phyloP scores from a whole-genome alignment of 75 land plant genomes.

The Sequoia sempervirens region DNA sequence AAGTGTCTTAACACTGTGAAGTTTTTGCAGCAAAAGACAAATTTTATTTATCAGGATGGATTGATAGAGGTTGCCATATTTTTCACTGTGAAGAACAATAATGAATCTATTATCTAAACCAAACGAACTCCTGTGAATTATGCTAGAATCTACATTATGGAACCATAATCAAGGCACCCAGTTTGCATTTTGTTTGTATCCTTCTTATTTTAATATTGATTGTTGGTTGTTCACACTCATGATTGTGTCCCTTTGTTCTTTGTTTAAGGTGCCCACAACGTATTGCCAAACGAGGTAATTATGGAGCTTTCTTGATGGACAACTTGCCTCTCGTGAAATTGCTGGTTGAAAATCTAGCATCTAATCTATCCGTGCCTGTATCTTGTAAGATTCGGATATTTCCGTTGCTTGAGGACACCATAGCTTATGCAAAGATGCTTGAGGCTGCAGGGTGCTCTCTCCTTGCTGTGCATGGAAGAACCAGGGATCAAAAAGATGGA shows the following conservation, averaged over 20 bases:
- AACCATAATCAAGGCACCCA: background rate
- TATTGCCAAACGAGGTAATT: slow-evolving; percentile 93
- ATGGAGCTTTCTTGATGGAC: slow-evolving; percentile 98
- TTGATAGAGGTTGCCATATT: background rate
- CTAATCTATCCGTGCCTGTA: slow-evolving; percentile 76
- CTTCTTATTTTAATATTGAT: background rate
- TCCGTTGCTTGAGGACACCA: slow-evolving; percentile 75
- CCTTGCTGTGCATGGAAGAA: slow-evolving; percentile 95
- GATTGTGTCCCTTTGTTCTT: background rate
- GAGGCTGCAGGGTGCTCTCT: slow-evolving; percentile 98
- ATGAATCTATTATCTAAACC: background rate
- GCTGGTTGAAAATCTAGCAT: slow-evolving; percentile 64
- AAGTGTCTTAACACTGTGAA: too few relatives aligned
- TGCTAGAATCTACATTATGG: background rate
- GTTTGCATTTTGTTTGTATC: background rate
- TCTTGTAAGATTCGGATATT: slow-evolving; percentile 95
- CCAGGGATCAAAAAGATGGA: slow-evolving; percentile 89
- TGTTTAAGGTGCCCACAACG: slow-evolving; percentile 89
- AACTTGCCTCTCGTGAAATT: slow-evolving; percentile 88
- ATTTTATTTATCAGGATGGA: background rate
- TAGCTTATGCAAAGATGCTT: slow-evolving; percentile 88
- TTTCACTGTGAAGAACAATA: background rate
- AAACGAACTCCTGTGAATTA: background rate
- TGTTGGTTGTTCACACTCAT: background rate
- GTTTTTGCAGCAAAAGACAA: background rate